Evolutionary conservation across 2,329 filamentous ascomycete species (phyloP).

Genomic region (Trichoderma oligosporum): DNA sequence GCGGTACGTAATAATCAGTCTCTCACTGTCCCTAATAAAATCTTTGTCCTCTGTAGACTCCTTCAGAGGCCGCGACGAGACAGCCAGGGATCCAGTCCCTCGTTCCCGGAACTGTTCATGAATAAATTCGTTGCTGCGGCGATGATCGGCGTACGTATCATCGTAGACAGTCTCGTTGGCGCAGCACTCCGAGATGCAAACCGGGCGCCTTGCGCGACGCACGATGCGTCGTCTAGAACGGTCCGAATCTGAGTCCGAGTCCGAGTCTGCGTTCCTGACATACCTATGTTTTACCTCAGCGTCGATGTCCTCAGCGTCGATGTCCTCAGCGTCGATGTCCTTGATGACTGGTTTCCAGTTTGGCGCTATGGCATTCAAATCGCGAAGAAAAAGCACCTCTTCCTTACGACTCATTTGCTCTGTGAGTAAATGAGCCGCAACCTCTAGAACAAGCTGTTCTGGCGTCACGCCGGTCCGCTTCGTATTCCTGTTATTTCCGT

Average conservation of each 20-base stretch:
- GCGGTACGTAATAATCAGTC: constrained; percentile 32
- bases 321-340: neutral
- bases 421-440: no score
- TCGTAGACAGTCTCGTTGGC: neutral
- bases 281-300: no score
- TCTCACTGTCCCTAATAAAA: constrained; percentile 25
- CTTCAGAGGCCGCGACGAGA: neutral
- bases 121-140: constrained; percentile 6
- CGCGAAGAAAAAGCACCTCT: no score
- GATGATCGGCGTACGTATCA: constrained; percentile 15
- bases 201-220: no score
- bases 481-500: neutral
- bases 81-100: neutral
- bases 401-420: no score
- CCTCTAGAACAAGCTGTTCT: no score
- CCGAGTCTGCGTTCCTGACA: no score
- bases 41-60: neutral
- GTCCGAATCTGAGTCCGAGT: no score
- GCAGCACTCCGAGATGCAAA: constrained; percentile 2
- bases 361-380: no score
- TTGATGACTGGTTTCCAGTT: neutral
- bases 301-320: neutral
- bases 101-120: neutral
- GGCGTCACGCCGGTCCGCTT: neutral
- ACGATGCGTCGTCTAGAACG: no score